These are phyloP conservation scores for Schoenoplectus tabernaemontani DNA, from an alignment of 202 grass and related monocot genomes.

Conservation along the genomic window DNA sequence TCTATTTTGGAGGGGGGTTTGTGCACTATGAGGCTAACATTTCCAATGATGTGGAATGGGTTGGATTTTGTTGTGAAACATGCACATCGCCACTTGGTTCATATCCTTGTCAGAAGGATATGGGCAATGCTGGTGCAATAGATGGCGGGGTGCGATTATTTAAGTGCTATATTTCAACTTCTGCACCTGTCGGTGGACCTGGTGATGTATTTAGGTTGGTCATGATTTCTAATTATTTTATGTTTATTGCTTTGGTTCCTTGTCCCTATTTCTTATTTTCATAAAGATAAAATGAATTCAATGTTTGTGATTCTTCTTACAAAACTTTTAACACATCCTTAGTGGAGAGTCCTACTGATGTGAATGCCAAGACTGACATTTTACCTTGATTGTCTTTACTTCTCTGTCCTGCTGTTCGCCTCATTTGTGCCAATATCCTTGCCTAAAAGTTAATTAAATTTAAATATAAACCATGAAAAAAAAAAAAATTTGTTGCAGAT, in stretches of 20 bases:
- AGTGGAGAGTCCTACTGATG: background rate
- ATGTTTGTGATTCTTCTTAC: background rate
- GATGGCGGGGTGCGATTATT: conserved; percentile 77
- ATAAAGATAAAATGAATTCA: background rate
- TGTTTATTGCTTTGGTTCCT: background rate
- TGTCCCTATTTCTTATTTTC: background rate
- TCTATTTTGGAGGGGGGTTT: conserved; percentile 79
- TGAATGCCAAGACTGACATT: background rate
- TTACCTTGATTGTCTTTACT: background rate
- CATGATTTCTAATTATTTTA: background rate
- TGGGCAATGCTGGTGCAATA: conserved; percentile 20
- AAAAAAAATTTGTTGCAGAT: background rate
- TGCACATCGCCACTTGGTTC: conserved; percentile 70
- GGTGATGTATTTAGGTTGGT: conserved; percentile 77
- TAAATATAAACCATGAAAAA: background rate
- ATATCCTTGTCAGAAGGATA: conserved; percentile 48
- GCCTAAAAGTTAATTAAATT: background rate
- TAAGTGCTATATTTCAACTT: conserved; percentile 77
- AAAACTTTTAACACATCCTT: background rate
- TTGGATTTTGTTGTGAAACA: conserved; percentile 57
- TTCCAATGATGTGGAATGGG: conserved; percentile 59
- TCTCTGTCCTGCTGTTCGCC: background rate
- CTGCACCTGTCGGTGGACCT: conserved; percentile 29
- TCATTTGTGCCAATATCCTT: background rate
- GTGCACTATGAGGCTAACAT: conserved; percentile 58